Evolutionary conservation across 805 yeast species (phyloP).

Genomic region (Torulaspora franciscae): DNA sequence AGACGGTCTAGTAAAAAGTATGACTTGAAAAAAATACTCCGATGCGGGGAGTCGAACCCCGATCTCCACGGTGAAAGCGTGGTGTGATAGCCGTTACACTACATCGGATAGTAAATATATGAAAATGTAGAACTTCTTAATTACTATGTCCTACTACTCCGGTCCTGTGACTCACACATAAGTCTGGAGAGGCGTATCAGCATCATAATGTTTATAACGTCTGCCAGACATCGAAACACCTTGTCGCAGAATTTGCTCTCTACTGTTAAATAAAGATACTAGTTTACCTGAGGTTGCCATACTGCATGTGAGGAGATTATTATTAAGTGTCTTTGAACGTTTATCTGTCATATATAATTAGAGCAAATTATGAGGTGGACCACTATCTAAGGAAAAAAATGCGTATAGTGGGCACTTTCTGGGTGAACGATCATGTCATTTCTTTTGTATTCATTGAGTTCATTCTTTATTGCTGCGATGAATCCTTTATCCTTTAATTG

Average conservation of each 20-base stretch:
- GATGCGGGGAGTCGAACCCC: conserved; percentile 23
- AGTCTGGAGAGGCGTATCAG: too few species aligned
- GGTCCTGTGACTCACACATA: too few species aligned
- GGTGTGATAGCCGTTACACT: conserved; percentile 20
- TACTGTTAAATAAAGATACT: too few species aligned
- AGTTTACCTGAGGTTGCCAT: too few species aligned
- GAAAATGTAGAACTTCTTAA: background rate
- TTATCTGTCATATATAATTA: background rate
- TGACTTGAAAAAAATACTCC: conserved; percentile 19
- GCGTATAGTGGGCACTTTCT: conserved; percentile 55
- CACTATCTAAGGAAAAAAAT: conserved; percentile 42
- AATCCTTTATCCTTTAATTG: conserved; percentile 17
- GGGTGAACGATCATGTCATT: conserved; percentile 67
- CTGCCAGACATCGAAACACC: too few species aligned
- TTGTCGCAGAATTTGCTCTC: too few species aligned
- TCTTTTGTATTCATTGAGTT: conserved; percentile 59
- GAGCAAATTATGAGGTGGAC: too few species aligned
- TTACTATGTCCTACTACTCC: background rate
- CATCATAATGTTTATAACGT: background rate
- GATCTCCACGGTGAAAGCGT: conserved; percentile 14
- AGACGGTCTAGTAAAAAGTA: too few species aligned
- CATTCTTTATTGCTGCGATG: conserved; percentile 47
- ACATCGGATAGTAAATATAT: conserved; percentile 8
- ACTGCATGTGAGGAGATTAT: too few species aligned
- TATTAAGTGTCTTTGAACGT: background rate